Evolutionary conservation across 768 basidiomycete species (phyloP).

Genomic region (Trametes cingulata): DNA sequence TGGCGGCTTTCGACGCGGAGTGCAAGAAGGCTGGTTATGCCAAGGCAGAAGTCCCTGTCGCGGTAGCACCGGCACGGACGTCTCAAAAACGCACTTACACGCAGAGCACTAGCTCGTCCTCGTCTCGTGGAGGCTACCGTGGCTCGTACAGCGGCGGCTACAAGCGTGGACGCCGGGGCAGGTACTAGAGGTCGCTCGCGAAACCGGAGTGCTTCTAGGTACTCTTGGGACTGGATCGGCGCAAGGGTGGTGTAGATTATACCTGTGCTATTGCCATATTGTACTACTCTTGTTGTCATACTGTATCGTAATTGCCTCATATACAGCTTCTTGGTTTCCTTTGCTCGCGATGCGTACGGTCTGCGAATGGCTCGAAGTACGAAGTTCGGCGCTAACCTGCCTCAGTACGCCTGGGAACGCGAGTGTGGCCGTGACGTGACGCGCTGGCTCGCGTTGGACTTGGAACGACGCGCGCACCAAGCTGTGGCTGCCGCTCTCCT

Average conservation of each 20-base stretch:
- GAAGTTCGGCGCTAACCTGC: no score
- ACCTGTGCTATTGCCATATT: background rate
- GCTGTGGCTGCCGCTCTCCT: background rate
- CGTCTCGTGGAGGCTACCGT: slow-evolving; percentile 4
- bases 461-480: slow-evolving; percentile 1
- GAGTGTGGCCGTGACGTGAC: slow-evolving; percentile 17
- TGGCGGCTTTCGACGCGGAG: slow-evolving; percentile 43
- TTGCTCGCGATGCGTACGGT: no score
- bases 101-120: slow-evolving; percentile 7
- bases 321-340: no score
- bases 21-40: slow-evolving; percentile 40
- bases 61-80: slow-evolving; percentile 1
- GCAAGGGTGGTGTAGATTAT: background rate
- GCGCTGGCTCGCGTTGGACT: slow-evolving; percentile 11
- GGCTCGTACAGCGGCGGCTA: slow-evolving; percentile 17
- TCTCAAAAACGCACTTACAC: slow-evolving; percentile 26
- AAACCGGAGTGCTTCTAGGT: background rate
- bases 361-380: no score
- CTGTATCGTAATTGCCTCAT: background rate
- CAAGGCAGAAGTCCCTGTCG: slow-evolving; percentile 10
- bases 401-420: no score
- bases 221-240: no score
- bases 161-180: slow-evolving; percentile 11
- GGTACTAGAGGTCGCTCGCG: background rate
- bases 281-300: no score